Base-by-base conservation (phyloP, 176 grass and related monocot species). In the Oryza longistaminata region DNA sequence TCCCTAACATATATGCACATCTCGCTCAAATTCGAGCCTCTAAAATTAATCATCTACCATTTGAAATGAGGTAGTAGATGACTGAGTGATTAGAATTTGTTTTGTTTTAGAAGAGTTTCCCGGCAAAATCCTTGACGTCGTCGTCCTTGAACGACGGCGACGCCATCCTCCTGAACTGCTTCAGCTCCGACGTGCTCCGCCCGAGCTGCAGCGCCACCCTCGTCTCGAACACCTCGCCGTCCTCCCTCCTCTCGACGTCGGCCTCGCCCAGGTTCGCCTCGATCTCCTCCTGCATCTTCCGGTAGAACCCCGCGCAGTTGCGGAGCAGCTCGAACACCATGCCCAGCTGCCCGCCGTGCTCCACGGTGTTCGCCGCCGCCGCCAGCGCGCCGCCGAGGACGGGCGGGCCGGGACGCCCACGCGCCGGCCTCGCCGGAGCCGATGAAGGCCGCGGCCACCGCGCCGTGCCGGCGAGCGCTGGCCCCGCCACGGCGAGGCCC, bases 241-340 rank as follows among this genome's bases (percentile, higher is more conserved):
- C 33, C 74, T 90, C 92, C 88, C 88, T 85, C 26, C 68, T 22
- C 37, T 86, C 70, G 35, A 72, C 52, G 45, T 90, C 88, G 1
- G 34, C 27, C 65, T 90, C 88, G 0, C 12, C 73, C 2, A 90
- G 75, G 21, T 26, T 60, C 3, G 37, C 26, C 68, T 85, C 85
- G 19, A 93, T 82, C 11, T 93, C 88, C 26, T 85, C 88, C 68
- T 90, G 66, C 0, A 88, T 12, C 83, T 79, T 83, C 16, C 62
- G 83, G 83, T 90, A 93, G 79, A 76, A 88, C 0, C 90, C 86
- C 9, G 82, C 82, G 39, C 46, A 74, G 85, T 93, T 93, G 5
- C 82, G 85, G 31, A 35, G 33, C 49, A 93, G 61, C 91, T 93
- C 91, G 81, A 93, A 93, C 78, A 93, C 39, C 91, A 93, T 93